Evolutionary conservation across 108 stramenopile genomes (phyloP).

Genomic region (Pseudonitzschia delicatissima): DNA sequence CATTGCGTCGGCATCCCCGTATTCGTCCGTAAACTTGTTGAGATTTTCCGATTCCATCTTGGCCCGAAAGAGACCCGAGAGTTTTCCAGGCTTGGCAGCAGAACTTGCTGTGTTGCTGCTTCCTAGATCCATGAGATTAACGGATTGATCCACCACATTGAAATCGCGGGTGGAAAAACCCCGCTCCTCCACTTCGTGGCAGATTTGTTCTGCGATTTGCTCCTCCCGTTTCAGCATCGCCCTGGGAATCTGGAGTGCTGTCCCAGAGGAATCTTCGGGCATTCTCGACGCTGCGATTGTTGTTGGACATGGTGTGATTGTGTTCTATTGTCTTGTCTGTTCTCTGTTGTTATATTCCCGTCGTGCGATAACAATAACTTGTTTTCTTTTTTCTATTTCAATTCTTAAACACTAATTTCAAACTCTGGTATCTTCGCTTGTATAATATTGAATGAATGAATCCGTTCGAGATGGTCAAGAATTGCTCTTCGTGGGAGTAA

Average conservation of each 20-base stretch:
- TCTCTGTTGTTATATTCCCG: neutral
- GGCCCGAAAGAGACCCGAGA: conserved; percentile 13
- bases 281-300: conserved; percentile 9
- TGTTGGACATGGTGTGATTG: neutral
- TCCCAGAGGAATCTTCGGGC: conserved; percentile 24
- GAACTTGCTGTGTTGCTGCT: neutral
- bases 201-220: conserved; percentile 8
- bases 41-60: neutral
- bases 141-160: conserved; percentile 33
- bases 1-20: conserved; percentile 25
- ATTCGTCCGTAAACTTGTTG: conserved; percentile 22
- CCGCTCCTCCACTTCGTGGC: too few species aligned
- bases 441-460: too few species aligned
- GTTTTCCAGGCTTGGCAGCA: neutral
- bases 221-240: neutral
- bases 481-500: too few species aligned
- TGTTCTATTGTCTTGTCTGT: neutral
- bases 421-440: too few species aligned
- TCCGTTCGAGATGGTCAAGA: too few species aligned
- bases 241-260: too few species aligned
- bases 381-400: too few species aligned
- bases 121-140: conserved; percentile 37
- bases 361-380: too few species aligned
- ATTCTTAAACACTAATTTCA: too few species aligned
- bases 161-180: conserved; percentile 35